Base-by-base conservation (phyloP, 192 early-diverging fungal genomes). In the Linnemannia hyalina region DNA sequence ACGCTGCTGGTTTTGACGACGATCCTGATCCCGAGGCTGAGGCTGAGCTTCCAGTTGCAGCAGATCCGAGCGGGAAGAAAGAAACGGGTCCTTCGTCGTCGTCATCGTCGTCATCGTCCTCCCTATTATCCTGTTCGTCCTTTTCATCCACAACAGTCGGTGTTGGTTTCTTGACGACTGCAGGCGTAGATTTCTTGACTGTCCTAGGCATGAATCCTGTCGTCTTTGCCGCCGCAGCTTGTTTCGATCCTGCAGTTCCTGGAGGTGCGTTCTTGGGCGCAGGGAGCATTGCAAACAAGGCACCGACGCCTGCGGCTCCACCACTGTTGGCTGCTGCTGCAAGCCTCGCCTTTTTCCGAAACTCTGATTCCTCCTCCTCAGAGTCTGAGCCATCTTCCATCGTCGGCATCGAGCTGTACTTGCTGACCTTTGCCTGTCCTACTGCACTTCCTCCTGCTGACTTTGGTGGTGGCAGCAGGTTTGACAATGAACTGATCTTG, bases 321-420 rank as follows among this genome's bases (percentile, higher is more conserved):
- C 72, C 44, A 40, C 49, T 78, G 18, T 72, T 77, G 41, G 82
- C 41, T 0, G 71, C 80, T 6, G 75, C 79, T n/a, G 70, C 71
- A 15, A 86, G 63, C n/a, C 52, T 73, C 1, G 84, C 84, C 76
- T 86, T 86, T 75, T 86, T 86, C 18, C 80, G 40, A 65, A 86
- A 86, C 20, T 68, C 75, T 22, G 84, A 86, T 70, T 86, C 84
- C 26, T 85, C 83, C 16, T 86, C 83, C 20, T 85, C 84, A 22
- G 84, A 81, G 68, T 86, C 84, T 36, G 75, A 57, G 23, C 74
- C 80, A 26, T 77, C 68, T 2, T 81, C 80, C 3, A 86, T 54
- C 2, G 84, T 86, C 49, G 84, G 84, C 42, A 86, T 76, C 13
- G 79, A 68, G 6, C 73, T 73, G 52, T 86, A 86, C 60, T 81